phyloP scores from a whole-genome alignment of 805 yeast genomes.

The Kodamaea restingae region DNA sequence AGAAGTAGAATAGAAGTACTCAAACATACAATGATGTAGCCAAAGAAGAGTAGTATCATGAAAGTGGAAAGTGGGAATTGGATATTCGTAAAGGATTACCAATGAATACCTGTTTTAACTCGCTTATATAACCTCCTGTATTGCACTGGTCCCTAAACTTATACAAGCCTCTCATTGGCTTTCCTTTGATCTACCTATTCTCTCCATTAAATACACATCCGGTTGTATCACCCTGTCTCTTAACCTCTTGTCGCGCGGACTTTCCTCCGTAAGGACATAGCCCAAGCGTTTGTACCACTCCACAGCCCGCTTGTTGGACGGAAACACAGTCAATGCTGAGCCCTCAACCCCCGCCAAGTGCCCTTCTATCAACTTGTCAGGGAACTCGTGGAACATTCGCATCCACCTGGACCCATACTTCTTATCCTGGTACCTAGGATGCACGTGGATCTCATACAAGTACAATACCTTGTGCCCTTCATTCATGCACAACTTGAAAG shows the following conservation, averaged over 20 bases:
- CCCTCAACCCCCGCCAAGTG: constrained; percentile 17
- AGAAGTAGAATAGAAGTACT: constrained; percentile 7
- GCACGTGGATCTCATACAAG: constrained; percentile 55
- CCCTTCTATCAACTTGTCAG: constrained; percentile 8
- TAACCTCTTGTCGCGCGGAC: constrained; percentile 42
- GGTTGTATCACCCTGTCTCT: constrained; percentile 40
- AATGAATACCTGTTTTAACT: no score
- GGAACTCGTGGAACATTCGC: constrained; percentile 29
- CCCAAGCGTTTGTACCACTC: constrained; percentile 42
- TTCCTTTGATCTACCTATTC: background rate
- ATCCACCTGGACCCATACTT: constrained; percentile 42
- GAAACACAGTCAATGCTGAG: constrained; percentile 48
- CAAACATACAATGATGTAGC: no score
- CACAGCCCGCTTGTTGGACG: constrained; percentile 40
- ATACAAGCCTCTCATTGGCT: no score
- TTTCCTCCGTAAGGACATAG: constrained; percentile 34
- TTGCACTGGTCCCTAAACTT: no score
- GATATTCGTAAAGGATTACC: no score
- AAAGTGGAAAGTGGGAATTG: no score
- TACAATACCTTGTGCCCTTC: constrained; percentile 39
- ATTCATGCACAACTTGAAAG: constrained; percentile 43
- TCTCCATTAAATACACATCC: constrained; percentile 33
- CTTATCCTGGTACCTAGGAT: constrained; percentile 27
- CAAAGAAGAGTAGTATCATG: no score
- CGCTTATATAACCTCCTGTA: no score